Percentiles rank a stretch among this genome's conserved stretches.
Evolutionary conservation across 768 basidiomycete genomes (phyloP).

Genomic region (Lentinus brumalis): DNA sequence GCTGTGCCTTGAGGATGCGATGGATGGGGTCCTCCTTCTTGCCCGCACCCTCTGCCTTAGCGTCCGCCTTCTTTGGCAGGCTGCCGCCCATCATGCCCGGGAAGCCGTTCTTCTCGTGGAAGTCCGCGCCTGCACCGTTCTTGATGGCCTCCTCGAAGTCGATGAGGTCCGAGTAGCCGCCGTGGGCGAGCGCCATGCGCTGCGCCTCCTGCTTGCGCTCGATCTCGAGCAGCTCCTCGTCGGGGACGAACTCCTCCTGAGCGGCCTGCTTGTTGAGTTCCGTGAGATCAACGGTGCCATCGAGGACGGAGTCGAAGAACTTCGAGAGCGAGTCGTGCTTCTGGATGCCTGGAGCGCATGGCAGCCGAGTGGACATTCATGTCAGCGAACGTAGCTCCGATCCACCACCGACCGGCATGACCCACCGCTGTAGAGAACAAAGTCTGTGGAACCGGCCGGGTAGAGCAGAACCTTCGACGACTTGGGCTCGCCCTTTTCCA

Average conservation of each 20-base stretch:
- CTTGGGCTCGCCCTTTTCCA: constrained; percentile 54
- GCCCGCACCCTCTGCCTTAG: constrained; percentile 23
- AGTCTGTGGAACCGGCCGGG: constrained; percentile 55
- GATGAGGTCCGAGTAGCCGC: constrained; percentile 50
- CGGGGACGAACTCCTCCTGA: constrained; percentile 43
- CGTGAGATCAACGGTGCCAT: constrained; percentile 64
- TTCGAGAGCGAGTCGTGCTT: constrained; percentile 77
- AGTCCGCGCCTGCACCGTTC: constrained; percentile 44
- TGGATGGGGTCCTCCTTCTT: constrained; percentile 31
- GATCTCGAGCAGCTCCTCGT: constrained; percentile 48
- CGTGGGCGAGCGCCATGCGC: constrained; percentile 51
- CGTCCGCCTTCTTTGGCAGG: constrained; percentile 32
- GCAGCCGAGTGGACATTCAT: not conserved
- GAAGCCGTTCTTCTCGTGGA: constrained; percentile 46
- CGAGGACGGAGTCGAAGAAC: constrained; percentile 71
- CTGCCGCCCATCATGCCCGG: constrained; percentile 44
- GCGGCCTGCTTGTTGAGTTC: constrained; percentile 40
- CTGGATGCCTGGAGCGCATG: constrained; percentile 49
- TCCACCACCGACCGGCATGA: not conserved
- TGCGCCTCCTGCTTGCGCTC: constrained; percentile 54
- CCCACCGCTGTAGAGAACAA: constrained; percentile 70
- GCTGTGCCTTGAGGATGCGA: constrained; percentile 28
- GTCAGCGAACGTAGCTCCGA: not conserved
- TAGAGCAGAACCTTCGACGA: constrained; percentile 71
- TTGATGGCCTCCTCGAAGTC: constrained; percentile 54